Conservation (phyloP, 2,329 filamentous ascomycete genomes). For the Lecanosticta acicola region DNA sequence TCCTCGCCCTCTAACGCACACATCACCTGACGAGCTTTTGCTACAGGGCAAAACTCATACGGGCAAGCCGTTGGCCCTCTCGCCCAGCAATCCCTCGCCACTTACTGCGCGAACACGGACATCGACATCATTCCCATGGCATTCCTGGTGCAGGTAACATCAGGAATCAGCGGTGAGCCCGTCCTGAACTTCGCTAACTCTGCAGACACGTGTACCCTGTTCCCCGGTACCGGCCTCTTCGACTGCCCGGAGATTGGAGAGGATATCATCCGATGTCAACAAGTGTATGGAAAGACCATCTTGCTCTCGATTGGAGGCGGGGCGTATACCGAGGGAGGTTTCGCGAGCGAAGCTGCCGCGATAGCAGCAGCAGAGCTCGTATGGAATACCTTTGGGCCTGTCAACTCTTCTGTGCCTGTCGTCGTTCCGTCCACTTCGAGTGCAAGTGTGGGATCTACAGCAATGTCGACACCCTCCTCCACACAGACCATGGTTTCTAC, state of each 20-base stretch:
- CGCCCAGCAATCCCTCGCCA: constrained; percentile 51
- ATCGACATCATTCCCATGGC: constrained; percentile 57
- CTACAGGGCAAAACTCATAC: constrained; percentile 52
- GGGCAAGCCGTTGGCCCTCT: constrained; percentile 39
- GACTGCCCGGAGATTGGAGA: constrained; percentile 58
- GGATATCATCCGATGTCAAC: constrained; percentile 56
- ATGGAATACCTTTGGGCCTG: constrained; percentile 66
- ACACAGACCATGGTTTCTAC: too few species aligned
- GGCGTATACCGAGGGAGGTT: constrained; percentile 63
- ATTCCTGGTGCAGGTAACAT: constrained; percentile 54
- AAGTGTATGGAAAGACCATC: constrained; percentile 59
- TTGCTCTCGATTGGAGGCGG: constrained; percentile 67
- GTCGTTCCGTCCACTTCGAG: background rate
- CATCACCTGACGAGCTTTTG: background rate
- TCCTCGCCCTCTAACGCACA: background rate
- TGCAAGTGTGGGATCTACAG: too few species aligned
- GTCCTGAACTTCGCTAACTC: constrained; percentile 60
- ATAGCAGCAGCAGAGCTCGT: constrained; percentile 54
- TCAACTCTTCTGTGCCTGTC: background rate
- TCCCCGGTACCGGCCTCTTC: constrained; percentile 52
- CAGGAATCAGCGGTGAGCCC: constrained; percentile 42
- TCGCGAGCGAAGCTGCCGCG: constrained; percentile 48
- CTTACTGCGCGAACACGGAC: constrained; percentile 52
- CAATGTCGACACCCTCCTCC: too few species aligned
- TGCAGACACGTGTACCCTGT: constrained; percentile 54